Conservation (phyloP, 169 alveolate genomes). For the Cryptosporidium canis region DNA sequence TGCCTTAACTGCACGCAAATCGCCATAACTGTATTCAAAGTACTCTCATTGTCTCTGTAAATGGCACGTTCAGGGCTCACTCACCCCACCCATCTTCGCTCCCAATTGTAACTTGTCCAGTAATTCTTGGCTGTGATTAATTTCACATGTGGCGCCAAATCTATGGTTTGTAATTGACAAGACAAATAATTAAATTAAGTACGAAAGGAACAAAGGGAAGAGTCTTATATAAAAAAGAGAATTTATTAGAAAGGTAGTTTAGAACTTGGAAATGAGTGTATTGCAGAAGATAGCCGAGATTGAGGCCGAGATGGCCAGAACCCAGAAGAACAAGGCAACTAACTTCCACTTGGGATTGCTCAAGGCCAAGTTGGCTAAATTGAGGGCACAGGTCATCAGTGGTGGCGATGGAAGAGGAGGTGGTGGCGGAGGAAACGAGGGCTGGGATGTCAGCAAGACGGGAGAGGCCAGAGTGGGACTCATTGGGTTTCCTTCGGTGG, state of each 20-base stretch:
- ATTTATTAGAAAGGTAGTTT: background rate
- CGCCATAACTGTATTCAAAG: too few relatives aligned
- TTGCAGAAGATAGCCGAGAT: conserved; percentile 94
- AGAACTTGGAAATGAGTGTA: conserved; percentile 82
- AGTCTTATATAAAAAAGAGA: background rate
- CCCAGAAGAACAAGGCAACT: conserved; percentile 99
- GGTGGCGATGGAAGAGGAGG: conserved; percentile 88
- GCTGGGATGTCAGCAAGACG: conserved; percentile 93
- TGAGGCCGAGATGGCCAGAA: conserved; percentile 98
- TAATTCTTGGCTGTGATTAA: too few relatives aligned
- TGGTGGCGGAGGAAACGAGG: conserved; percentile 84
- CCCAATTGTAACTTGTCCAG: too few relatives aligned
- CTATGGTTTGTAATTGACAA: conserved; percentile 3
- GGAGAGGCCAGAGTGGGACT: conserved; percentile 99
- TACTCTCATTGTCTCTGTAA: too few relatives aligned
- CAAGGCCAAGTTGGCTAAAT: conserved; percentile 96
- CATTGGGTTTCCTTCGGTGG: conserved; percentile 99
- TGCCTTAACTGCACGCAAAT: background rate
- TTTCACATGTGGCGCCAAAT: conserved; percentile 11
- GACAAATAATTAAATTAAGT: background rate
- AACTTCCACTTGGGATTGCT: conserved; percentile 96
- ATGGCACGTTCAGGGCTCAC: too few relatives aligned
- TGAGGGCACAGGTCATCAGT: conserved; percentile 92
- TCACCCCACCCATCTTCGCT: too few relatives aligned
- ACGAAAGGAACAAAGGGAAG: background rate